Evolutionary conservation across 768 basidiomycete genomes (phyloP).

Genomic region (Mycena floridula): DNA sequence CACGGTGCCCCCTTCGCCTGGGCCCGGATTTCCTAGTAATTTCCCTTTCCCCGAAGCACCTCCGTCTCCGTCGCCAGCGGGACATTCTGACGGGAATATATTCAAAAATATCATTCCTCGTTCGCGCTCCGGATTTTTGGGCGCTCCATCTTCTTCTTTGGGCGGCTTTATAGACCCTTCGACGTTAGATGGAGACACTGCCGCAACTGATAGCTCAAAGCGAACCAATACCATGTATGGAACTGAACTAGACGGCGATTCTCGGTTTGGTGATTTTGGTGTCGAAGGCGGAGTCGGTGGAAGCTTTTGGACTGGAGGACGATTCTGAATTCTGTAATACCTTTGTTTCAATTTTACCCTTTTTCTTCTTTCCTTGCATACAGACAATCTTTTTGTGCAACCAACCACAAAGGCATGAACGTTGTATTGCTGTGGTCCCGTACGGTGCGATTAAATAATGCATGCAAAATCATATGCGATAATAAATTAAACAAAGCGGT

Average conservation of each 20-base stretch:
- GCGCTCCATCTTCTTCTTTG: conserved; percentile 13
- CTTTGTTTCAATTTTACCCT: no score
- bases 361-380: no score
- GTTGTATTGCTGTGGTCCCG: no score
- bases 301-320: conserved; percentile 25
- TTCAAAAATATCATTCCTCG: conserved; percentile 43
- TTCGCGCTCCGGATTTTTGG: conserved; percentile 29
- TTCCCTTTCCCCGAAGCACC: conserved; percentile 53
- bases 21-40: conserved; percentile 28
- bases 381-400: no score
- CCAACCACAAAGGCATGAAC: no score
- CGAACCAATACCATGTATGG: conserved; percentile 77
- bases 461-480: not conserved
- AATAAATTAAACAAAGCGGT: not conserved
- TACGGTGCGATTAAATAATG: no score
- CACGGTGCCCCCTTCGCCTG: conserved; percentile 48
- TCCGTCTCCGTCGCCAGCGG: conserved; percentile 50
- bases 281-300: conserved; percentile 68
- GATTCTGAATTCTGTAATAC: not conserved
- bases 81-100: conserved; percentile 30
- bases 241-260: conserved; percentile 74
- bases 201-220: conserved; percentile 35
- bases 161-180: conserved; percentile 33
- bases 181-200: conserved; percentile 9
- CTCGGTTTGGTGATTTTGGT: conserved; percentile 83